These are phyloP conservation scores for Oryza glumipatula DNA, from an alignment of 176 grass and related monocot genomes.

Conservation along the genomic window DNA sequence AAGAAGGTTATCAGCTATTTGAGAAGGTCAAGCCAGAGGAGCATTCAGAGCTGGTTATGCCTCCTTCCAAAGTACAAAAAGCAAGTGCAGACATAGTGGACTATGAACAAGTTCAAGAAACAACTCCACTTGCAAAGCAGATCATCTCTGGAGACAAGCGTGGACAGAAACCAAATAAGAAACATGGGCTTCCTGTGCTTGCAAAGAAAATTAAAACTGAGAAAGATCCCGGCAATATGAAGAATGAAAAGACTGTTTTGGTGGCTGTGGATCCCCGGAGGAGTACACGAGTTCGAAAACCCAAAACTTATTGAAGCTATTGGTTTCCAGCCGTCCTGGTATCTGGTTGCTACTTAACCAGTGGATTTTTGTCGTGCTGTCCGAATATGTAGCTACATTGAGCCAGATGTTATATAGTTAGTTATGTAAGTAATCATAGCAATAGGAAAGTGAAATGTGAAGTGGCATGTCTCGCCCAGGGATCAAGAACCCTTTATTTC, in stretches of 20 bases:
- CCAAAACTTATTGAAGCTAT: constrained; percentile 20
- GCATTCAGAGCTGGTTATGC: not conserved
- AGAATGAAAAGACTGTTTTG: constrained; percentile 23
- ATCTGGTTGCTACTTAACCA: not conserved
- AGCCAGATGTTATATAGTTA: not conserved
- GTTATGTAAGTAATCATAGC: constrained; percentile 26
- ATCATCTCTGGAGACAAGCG: not conserved
- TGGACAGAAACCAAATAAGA: constrained; percentile 39
- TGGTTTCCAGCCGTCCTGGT: not conserved
- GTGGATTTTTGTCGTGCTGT: not conserved
- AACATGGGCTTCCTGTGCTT: not conserved
- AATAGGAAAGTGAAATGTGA: constrained; percentile 16
- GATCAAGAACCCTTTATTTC: not conserved
- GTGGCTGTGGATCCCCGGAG: constrained; percentile 35
- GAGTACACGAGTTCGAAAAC: constrained; percentile 41
- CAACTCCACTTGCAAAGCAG: constrained; percentile 1
- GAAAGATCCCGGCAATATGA: not conserved
- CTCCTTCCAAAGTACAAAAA: constrained; percentile 27
- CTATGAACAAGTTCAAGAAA: not conserved
- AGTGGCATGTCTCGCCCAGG: not conserved
- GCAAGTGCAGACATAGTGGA: not conserved
- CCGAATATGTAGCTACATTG: not conserved
- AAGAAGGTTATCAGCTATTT: constrained; percentile 44
- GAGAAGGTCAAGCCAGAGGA: constrained; percentile 18
- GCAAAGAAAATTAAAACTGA: constrained; percentile 19